Conservation (phyloP, 139 green algal genomes). For the Nannochloris sp. region DNA sequence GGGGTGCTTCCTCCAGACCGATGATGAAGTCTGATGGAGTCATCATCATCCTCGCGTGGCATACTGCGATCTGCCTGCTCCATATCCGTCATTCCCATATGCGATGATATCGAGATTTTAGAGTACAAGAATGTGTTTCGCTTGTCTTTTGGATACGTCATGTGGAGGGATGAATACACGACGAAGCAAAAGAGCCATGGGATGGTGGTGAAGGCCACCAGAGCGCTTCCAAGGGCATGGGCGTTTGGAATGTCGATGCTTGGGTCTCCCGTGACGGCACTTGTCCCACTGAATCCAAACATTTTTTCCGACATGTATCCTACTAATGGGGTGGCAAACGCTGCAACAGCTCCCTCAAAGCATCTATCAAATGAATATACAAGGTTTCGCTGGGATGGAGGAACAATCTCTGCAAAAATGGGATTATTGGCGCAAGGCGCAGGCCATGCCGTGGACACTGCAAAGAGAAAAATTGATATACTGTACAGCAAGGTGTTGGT, state of each 20-base stretch:
- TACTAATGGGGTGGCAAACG: slow-evolving; percentile 46
- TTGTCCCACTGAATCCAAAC: slow-evolving; percentile 47
- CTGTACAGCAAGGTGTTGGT: slow-evolving; percentile 21
- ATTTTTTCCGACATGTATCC: slow-evolving; percentile 37
- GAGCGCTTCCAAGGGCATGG: slow-evolving; percentile 20
- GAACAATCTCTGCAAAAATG: slow-evolving; percentile 71
- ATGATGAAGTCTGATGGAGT: not conserved
- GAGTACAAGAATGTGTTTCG: not conserved
- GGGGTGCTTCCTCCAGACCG: no score
- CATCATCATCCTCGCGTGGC: not conserved
- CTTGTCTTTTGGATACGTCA: slow-evolving; percentile 37
- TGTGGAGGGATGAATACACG: slow-evolving; percentile 40
- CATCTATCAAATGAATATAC: slow-evolving; percentile 74
- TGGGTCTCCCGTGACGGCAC: slow-evolving; percentile 10
- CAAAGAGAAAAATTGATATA: slow-evolving; percentile 25
- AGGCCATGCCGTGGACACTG: slow-evolving; percentile 24
- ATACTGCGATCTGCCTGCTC: not conserved
- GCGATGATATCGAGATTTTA: slow-evolving; percentile 10
- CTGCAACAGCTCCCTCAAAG: slow-evolving; percentile 41
- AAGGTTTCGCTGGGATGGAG: slow-evolving; percentile 47
- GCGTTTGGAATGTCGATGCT: slow-evolving; percentile 20
- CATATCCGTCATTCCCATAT: slow-evolving; percentile 1
- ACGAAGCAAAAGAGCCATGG: slow-evolving; percentile 35
- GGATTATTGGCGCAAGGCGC: slow-evolving; percentile 21
- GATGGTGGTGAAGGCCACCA: slow-evolving; percentile 25